Percentiles rank a stretch among this genome's conserved stretches.
Conservation (phyloP, 176 grass and related monocot species). For the Sorghum bicolor region Sorghum_bicolor_NCBIv3 NC_012870.2:14612001-14612500, state of each 20-base stretch:
- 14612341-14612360: background rate
- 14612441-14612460: background rate
- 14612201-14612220: constrained; percentile 73
- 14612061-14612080: constrained; percentile 29
- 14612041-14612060: constrained; percentile 78
- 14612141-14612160: background rate
- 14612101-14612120: background rate
- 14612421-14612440: background rate
- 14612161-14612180: background rate
- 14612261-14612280: constrained; percentile 29
- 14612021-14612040: constrained; percentile 79
- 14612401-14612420: background rate
- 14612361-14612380: background rate
- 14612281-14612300: constrained; percentile 96
- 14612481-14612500: background rate
- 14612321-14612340: constrained; percentile 49
- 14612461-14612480: background rate
- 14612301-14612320: constrained; percentile 60
- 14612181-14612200: constrained; percentile 35
- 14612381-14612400: background rate
- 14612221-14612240: constrained; percentile 90
- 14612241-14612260: constrained; percentile 48
- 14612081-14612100: background rate
- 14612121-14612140: background rate
- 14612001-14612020: constrained; percentile 73